These are phyloP conservation scores for Arthrinium puccinioides DNA, from an alignment of 2,329 filamentous ascomycete genomes.

Conservation along the genomic window DNA sequence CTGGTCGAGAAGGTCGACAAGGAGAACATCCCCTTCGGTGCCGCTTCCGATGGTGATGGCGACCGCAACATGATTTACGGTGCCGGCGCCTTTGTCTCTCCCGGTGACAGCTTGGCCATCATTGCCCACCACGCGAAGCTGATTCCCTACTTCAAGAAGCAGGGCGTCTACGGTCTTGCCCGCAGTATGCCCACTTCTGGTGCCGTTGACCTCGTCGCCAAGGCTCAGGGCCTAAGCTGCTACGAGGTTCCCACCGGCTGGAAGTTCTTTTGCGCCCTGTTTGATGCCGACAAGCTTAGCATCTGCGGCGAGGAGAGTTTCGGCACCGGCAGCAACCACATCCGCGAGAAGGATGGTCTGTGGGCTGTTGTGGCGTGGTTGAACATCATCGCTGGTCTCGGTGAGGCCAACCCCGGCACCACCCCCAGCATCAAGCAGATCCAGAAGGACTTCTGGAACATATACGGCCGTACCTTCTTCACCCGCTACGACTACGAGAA, in stretches of 20 bases:
- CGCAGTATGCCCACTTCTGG: conserved; percentile 97
- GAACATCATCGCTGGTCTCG: conserved; percentile 95
- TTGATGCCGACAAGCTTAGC: conserved; percentile 90
- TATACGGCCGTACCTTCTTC: conserved; percentile 97
- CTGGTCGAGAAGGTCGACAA: conserved; percentile 85
- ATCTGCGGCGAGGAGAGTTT: conserved; percentile 99
- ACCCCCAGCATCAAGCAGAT: conserved; percentile 93
- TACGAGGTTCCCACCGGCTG: conserved; percentile 98
- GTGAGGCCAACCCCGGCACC: conserved; percentile 69
- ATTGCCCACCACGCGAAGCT: conserved; percentile 95
- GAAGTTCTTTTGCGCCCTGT: conserved; percentile 98
- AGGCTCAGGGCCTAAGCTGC: conserved; percentile 82
- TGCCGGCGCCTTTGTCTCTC: conserved; percentile 91
- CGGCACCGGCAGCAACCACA: conserved; percentile 96
- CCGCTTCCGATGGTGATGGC: conserved; percentile 92
- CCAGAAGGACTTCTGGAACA: conserved; percentile 94
- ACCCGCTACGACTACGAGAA: conserved; percentile 98
- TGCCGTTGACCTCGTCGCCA: conserved; percentile 90
- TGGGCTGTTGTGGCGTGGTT: conserved; percentile 98
- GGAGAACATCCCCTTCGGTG: conserved; percentile 88
- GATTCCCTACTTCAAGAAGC: conserved; percentile 97
- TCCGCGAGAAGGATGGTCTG: conserved; percentile 96
- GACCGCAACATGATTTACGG: conserved; percentile 99
- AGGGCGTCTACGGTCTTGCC: conserved; percentile 90
- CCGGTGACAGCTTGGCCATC: conserved; percentile 94